Conservation (phyloP, 257 asterid species). For the Nicotiana attenuata region DNA sequence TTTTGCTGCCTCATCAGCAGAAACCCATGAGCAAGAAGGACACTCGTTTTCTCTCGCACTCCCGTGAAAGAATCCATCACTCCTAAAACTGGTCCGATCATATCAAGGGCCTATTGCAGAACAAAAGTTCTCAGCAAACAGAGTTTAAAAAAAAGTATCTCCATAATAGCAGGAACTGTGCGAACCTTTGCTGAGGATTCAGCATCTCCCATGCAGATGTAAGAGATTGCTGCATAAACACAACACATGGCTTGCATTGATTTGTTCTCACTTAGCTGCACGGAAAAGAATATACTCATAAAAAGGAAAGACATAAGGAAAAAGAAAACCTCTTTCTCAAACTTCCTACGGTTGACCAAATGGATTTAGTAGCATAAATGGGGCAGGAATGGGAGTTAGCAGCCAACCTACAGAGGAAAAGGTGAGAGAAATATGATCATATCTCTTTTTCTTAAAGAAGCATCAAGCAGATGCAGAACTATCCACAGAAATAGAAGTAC, state of each 20-base stretch:
- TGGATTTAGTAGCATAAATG: neutral
- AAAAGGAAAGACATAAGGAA: constrained; percentile 6
- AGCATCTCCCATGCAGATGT: constrained; percentile 87
- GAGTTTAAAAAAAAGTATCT: neutral
- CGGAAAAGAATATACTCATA: constrained; percentile 3
- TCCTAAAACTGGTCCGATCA: constrained; percentile 78
- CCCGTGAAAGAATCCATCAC: constrained; percentile 83
- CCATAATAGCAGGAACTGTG: neutral
- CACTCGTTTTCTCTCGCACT: constrained; percentile 80
- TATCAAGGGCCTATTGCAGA: constrained; percentile 68
- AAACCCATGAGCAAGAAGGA: constrained; percentile 77
- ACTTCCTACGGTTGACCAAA: neutral
- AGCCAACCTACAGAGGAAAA: neutral
- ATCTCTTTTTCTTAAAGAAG: neutral
- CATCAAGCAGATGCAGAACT: neutral
- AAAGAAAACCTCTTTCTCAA: neutral
- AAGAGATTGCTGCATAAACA: constrained; percentile 86
- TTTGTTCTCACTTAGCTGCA: constrained; percentile 74
- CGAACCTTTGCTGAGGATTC: constrained; percentile 85
- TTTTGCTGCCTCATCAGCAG: constrained; percentile 86
- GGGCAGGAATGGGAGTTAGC: neutral
- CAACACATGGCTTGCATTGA: constrained; percentile 83
- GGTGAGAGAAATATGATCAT: neutral
- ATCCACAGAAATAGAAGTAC: neutral
- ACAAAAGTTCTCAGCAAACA: neutral